Base-by-base conservation (phyloP, 352 stramenopile genomes). In the Pythium scleroteichum region DNA sequence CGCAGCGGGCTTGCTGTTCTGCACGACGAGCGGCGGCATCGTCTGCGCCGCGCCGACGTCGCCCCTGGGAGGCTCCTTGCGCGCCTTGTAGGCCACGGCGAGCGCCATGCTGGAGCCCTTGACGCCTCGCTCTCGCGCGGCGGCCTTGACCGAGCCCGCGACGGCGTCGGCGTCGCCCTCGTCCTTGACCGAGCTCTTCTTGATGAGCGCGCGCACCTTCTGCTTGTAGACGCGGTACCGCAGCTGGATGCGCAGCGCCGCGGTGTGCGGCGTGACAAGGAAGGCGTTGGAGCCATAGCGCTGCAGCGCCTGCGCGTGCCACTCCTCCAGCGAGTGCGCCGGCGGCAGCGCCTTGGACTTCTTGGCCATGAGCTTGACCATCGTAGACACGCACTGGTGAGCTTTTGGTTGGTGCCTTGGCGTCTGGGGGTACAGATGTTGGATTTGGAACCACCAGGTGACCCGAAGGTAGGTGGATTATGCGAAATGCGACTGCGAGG, bases 211-310 rank as follows among this genome's bases (percentile, higher is more conserved):
- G 27, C 80, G 76, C 59, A 87, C 72, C 56, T 88, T 88, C 12
- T 85, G 68, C 53, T 88, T 78, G 70, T 90, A 88, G 47, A 80
- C 76, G 44, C 82, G 79, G 66, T 93, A 93, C 39, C 79, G 80
- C 61, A 85, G 50, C 62, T 91, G 83, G 59, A 93, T 86, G 24
- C 83, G 73, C 65, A 82, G 39, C 22, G 82, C 80, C 22, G 78
- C 70, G 12, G 63, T 64, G 45, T 82, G 68, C 45, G 76, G 66
- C 32, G 79, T 70, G 9, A 82, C 67, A 20, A 78, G 71, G 26
- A 73, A 51, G 12, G 38, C 38, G 52, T 14, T 66, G 67, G 39
- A 22, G 53, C 53, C 38, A 41, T 72, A 59, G 17, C 64, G 71
- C 57, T 78, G 67, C 53, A 69, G 54, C 54, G 58, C 64, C 58